Evolutionary conservation across 139 green algal genomes (phyloP).

Genomic region (Diplosphaera chodatii): DNA sequence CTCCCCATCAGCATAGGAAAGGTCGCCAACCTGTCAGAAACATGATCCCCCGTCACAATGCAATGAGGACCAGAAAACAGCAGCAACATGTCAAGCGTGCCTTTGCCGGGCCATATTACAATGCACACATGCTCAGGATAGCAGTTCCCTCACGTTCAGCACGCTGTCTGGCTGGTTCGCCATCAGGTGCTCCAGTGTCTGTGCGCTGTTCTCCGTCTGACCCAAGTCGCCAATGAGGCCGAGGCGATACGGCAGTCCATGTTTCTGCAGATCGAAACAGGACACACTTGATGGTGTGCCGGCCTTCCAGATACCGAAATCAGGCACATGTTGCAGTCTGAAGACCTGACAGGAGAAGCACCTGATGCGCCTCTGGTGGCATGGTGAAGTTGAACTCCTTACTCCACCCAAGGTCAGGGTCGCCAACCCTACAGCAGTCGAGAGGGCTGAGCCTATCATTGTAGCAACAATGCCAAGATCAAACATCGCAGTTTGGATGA

Average conservation of each 20-base stretch:
- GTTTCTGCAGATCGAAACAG: not conserved
- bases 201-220: slow-evolving; percentile 63
- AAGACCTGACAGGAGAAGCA: not conserved
- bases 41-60: too few species aligned
- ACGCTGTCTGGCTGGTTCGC: slow-evolving; percentile 22
- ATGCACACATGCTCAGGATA: too few species aligned
- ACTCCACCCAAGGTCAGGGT: slow-evolving; percentile 11
- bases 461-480: too few species aligned
- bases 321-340: too few species aligned
- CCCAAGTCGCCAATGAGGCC: slow-evolving; percentile 66
- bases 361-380: slow-evolving; percentile 6
- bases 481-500: too few species aligned
- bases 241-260: not conserved
- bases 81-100: too few species aligned
- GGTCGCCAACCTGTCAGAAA: too few species aligned
- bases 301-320: too few species aligned
- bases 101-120: too few species aligned
- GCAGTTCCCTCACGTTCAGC: slow-evolving; percentile 54
- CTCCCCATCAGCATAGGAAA: slow-evolving; percentile 77
- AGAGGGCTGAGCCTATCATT: too few species aligned
- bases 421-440: slow-evolving; percentile 17
- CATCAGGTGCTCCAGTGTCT: slow-evolving; percentile 56
- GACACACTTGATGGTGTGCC: too few species aligned
- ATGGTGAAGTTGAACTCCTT: slow-evolving; percentile 38
- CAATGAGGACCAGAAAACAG: too few species aligned